Conservation (phyloP, 2,329 filamentous ascomycete species). For the Aspergillus vadensis region DNA sequence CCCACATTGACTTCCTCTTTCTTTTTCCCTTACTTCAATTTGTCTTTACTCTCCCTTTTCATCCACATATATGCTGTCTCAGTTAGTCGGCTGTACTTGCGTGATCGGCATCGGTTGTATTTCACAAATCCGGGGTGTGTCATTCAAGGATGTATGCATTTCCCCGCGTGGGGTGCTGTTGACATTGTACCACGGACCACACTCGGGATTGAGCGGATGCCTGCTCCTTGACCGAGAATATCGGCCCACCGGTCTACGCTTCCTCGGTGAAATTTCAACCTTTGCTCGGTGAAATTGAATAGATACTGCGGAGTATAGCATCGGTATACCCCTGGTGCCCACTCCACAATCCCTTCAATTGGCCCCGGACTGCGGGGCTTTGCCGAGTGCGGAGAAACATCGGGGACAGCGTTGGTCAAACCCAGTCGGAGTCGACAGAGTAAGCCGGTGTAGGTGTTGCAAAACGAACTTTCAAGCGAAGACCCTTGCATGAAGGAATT, state of each 20-base stretch:
- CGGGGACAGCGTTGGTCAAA: not conserved
- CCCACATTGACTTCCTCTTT: not conserved
- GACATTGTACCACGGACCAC: not conserved
- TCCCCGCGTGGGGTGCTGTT: not conserved
- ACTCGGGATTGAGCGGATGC: not conserved
- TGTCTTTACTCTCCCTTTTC: not conserved
- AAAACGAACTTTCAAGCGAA: not conserved
- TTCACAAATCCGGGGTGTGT: not conserved
- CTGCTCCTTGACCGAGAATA: not conserved
- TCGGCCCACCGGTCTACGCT: not conserved
- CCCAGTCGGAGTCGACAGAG: not conserved
- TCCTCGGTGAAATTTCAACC: not conserved
- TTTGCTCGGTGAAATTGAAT: not conserved
- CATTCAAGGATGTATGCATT: not conserved
- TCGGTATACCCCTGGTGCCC: not conserved
- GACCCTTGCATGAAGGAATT: not conserved
- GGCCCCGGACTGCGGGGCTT: not conserved
- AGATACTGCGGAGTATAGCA: not conserved
- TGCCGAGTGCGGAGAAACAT: not conserved
- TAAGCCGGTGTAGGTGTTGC: not conserved
- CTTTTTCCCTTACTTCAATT: not conserved
- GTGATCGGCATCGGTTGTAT: not conserved
- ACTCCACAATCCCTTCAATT: not conserved
- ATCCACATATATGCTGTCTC: not conserved
- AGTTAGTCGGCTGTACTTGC: not conserved